Base-by-base conservation (phyloP, 1,139 yeast species). In the Pichia sp. region DNA sequence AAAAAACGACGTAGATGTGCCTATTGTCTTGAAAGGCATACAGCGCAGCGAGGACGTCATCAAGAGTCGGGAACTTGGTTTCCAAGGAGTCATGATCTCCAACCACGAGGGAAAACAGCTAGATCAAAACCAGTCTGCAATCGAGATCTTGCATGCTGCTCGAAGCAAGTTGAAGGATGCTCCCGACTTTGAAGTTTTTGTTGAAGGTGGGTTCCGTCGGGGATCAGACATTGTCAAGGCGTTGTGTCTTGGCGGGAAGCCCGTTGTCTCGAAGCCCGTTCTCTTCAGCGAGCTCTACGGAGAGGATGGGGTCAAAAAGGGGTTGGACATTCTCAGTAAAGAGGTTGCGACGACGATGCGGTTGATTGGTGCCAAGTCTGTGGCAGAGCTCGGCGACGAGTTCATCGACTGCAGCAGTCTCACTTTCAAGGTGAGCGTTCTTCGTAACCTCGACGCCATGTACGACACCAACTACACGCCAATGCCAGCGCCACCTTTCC, bases 51-150 rank as follows among this genome's bases (percentile, higher is more conserved):
- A 72, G 44, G 84, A 80, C 55, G 73, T 82, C 3, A 62, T 77
- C 49, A 70, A 67, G 57, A 81, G 80, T 18, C 76, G 75, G 18
- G 78, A 78, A 54, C 63, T 76, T 54, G 82, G 82, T 0, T 75
- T 79, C 49, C 75, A 76, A 43, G 86, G 85, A 8, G 74, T 82
- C 37, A 76, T 83, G 1, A 64, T 84, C 36, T 82, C 87, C 7
- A 83, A 83, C 61, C 88, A 83, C 62, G 88, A 87, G 51, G 90
- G 88, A 47, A 71, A 87, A 58, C 88, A 83, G 62, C 67, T 84
- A 50, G 89, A 84, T 60, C 82, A 74, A 56, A 69, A 84, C 1
- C 75, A 78, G 55, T 80, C 87, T 0, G 87, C 88, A 6, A 70
- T 83, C 37, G 88, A 84, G 64, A 78, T 82, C 1, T 69, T 84